phyloP scores from a whole-genome alignment of 23 red algal species.

The Gracilaria domingensis region DNA sequence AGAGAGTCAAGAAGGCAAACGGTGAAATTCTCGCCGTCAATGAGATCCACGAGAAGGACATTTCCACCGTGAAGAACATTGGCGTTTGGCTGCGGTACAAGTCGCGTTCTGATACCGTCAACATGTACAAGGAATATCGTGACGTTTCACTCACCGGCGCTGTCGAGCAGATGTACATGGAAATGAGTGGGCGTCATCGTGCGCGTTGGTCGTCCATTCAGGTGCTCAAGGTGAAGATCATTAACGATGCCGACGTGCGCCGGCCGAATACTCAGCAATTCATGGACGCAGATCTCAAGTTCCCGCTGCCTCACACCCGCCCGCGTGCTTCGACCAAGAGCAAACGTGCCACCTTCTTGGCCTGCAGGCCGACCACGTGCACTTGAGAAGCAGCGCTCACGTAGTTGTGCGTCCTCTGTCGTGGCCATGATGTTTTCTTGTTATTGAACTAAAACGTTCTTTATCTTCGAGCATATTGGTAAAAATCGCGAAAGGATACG shows the following conservation, averaged over 20 bases:
- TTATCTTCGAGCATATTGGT: background rate
- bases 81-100: constrained; percentile 98
- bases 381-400: background rate
- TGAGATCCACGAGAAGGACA: constrained; percentile 91
- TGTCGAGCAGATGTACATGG: constrained; percentile 99
- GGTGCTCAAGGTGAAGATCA: constrained; percentile 89
- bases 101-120: constrained; percentile 96
- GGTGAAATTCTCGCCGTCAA: constrained; percentile 96
- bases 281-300: constrained; percentile 73
- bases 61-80: constrained; percentile 88
- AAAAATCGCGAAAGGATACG: background rate
- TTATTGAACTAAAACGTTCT: background rate
- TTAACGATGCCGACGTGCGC: constrained; percentile 79
- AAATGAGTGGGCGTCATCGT: constrained; percentile 98
- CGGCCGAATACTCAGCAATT: constrained; percentile 86
- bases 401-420: background rate
- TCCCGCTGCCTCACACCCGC: constrained; percentile 90
- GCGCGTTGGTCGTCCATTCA: constrained; percentile 96
- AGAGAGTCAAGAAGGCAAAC: constrained; percentile 90
- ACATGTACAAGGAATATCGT: constrained; percentile 99
- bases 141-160: constrained; percentile 85
- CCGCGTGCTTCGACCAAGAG: constrained; percentile 73
- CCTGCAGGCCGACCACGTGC: constrained; percentile 76
- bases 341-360: constrained; percentile 85
- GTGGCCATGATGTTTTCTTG: background rate